These are phyloP conservation scores for Solanum ossicruentum DNA, from an alignment of 257 asterid genomes.

Conservation along the genomic window DNA sequence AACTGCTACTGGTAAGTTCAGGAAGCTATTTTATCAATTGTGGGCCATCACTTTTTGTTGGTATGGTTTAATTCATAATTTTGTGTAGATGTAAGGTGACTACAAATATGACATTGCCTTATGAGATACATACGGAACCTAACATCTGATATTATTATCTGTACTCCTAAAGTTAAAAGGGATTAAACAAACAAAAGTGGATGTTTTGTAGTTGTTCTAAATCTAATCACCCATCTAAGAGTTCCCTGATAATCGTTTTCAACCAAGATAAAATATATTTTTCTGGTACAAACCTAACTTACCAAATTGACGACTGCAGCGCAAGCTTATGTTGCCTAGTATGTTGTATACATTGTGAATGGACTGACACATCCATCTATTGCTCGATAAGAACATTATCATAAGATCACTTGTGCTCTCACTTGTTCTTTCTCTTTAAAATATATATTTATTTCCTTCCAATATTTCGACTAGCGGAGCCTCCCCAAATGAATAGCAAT, in stretches of 20 bases:
- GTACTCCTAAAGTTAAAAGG: neutral
- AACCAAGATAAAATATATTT: neutral
- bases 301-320: neutral
- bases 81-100: neutral
- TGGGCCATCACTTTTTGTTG: neutral
- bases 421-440: neutral
- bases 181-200: neutral
- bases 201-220: neutral
- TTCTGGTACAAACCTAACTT: neutral
- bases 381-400: neutral
- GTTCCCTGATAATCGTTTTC: neutral
- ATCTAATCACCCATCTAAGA: neutral
- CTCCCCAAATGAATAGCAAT: neutral
- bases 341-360: neutral
- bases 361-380: neutral
- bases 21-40: neutral
- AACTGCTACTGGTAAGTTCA: constrained; percentile 71
- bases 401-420: neutral
- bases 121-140: neutral
- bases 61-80: neutral
- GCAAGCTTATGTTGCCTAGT: neutral
- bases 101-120: neutral
- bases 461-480: neutral
- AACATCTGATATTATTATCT: neutral
- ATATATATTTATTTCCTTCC: neutral